phyloP scores from a whole-genome alignment of 805 yeast genomes.

The Yamadazyma ubonensis region DNA sequence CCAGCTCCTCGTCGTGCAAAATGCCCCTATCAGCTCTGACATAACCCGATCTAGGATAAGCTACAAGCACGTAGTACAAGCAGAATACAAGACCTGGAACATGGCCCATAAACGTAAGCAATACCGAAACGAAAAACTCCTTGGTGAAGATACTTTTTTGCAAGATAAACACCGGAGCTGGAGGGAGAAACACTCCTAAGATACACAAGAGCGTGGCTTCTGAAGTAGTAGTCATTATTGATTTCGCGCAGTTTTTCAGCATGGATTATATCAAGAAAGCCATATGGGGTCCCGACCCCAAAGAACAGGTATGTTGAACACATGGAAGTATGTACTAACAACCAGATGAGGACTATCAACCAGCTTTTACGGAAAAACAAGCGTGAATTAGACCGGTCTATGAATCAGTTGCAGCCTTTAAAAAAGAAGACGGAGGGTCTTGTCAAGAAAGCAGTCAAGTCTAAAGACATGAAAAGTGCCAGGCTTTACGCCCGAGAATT shows the following conservation, averaged over 20 bases:
- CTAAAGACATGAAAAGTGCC: conserved; percentile 74
- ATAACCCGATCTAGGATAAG: conserved; percentile 17
- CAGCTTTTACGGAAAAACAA: conserved; percentile 77
- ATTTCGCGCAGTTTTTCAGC: not conserved
- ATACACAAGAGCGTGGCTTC: conserved; percentile 27
- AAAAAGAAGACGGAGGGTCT: conserved; percentile 76
- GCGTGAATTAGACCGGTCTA: conserved; percentile 78
- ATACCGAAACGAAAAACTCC: conserved; percentile 31
- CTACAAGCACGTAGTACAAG: conserved; percentile 26
- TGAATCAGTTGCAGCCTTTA: conserved; percentile 54
- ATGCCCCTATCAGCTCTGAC: too few species aligned
- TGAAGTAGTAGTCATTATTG: conserved; percentile 13
- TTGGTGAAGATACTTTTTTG: conserved; percentile 31
- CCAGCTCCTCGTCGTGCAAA: conserved; percentile 22
- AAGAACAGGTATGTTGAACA: conserved; percentile 62
- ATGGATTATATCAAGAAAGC: conserved; percentile 88
- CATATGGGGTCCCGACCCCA: conserved; percentile 96
- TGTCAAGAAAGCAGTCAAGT: conserved; percentile 71
- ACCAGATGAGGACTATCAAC: conserved; percentile 69
- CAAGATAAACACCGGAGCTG: conserved; percentile 36
- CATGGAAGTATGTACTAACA: conserved; percentile 17
- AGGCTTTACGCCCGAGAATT: conserved; percentile 80
- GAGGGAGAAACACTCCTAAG: conserved; percentile 36
- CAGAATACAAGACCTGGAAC: conserved; percentile 35
- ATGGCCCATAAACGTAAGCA: conserved; percentile 34